Percentiles rank a stretch among this genome's conserved stretches.
These are phyloP conservation scores for Phycomyces nitens DNA, from an alignment of 192 early-diverging fungal genomes.

Conservation along the genomic window DNA sequence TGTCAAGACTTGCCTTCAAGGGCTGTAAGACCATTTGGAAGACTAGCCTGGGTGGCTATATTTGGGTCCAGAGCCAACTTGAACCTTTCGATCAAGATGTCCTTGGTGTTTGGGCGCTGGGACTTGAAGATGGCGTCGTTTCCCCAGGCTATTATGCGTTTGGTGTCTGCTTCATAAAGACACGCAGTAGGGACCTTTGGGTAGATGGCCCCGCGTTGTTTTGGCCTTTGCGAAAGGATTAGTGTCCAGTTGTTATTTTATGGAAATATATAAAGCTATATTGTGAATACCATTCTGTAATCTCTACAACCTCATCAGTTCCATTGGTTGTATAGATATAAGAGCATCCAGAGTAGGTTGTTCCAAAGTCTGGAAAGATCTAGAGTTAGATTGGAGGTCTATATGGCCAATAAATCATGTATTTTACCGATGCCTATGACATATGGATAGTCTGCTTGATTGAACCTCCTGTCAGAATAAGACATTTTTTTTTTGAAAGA, in stretches of 20 bases:
- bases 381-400: no score
- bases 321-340: slow-evolving; percentile 36
- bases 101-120: slow-evolving; percentile 37
- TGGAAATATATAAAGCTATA: no score
- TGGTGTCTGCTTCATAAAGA: slow-evolving; percentile 32
- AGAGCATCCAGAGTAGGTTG: slow-evolving; percentile 46
- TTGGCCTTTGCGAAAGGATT: background rate
- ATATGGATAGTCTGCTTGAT: no score
- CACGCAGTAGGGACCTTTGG: slow-evolving; percentile 37
- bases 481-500: no score
- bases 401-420: no score
- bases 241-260: no score
- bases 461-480: no score
- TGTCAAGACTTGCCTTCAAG: slow-evolving; percentile 17
- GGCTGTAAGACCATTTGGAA: slow-evolving; percentile 47
- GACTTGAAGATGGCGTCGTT: slow-evolving; percentile 36
- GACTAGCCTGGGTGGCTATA: slow-evolving; percentile 23
- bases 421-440: no score
- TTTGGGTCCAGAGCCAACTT: slow-evolving; percentile 49
- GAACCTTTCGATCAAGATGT: slow-evolving; percentile 41
- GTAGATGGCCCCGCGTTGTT: slow-evolving; percentile 1
- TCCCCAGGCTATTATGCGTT: slow-evolving; percentile 43
- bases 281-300: slow-evolving; percentile 39
- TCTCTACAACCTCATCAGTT: slow-evolving; percentile 43
- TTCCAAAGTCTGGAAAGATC: slow-evolving; percentile 23